Conservation (phyloP, 768 basidiomycete genomes). For the Psilocybe cyanescens region DNA sequence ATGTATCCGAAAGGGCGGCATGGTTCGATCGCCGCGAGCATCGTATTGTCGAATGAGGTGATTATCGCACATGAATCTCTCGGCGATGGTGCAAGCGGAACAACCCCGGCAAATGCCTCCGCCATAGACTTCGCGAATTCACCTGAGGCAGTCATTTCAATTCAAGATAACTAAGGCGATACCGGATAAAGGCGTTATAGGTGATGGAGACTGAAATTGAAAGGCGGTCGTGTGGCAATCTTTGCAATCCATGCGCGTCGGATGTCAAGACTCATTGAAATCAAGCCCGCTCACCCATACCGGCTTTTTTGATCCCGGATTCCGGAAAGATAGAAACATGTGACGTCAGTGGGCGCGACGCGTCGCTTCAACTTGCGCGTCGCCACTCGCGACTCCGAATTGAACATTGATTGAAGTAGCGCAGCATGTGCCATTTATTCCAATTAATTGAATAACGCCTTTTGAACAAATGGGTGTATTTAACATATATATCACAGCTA, state of each 20-base stretch:
- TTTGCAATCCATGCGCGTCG: conserved; percentile 6
- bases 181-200: not conserved
- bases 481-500: no score
- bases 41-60: not conserved
- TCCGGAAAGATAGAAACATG: no score
- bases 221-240: not conserved
- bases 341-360: no score
- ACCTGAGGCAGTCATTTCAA: conserved; percentile 3
- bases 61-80: conserved; percentile 5
- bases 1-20: conserved; percentile 2
- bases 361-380: no score
- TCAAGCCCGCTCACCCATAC: not conserved
- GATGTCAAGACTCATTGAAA: not conserved
- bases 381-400: no score
- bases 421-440: no score
- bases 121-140: not conserved
- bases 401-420: no score
- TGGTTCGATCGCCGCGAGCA: conserved; percentile 13
- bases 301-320: not conserved
- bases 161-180: not conserved
- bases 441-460: no score
- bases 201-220: not conserved
- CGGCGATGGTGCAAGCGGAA: conserved; percentile 7
- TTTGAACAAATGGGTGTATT: no score
- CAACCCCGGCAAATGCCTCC: conserved; percentile 9